Conservation (phyloP, 805 yeast species). For the Zygoascus ofunaensis region DNA sequence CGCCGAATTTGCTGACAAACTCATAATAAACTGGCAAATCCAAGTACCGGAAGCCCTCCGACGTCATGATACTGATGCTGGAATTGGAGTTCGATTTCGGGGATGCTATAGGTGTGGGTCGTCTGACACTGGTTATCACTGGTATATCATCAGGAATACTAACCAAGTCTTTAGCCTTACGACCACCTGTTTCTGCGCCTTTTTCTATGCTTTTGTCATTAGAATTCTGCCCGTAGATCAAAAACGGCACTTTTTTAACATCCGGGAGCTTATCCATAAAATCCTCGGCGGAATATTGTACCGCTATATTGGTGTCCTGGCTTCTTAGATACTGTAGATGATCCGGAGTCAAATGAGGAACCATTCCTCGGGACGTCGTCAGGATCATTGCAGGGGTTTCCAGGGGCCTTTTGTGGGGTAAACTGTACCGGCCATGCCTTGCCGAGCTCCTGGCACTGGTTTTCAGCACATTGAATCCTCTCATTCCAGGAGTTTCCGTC, state of each 20-base stretch:
- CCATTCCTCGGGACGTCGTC: constrained; percentile 33
- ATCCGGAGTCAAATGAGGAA: constrained; percentile 38
- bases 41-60: constrained; percentile 29
- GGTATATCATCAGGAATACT: constrained; percentile 24
- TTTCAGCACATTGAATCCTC: constrained; percentile 15
- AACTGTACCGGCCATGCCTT: constrained; percentile 19
- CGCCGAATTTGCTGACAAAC: constrained; percentile 18
- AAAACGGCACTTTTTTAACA: constrained; percentile 8
- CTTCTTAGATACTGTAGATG: constrained; percentile 13
- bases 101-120: constrained; percentile 26
- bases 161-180: constrained; percentile 14
- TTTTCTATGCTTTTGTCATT: no score
- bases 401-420: constrained; percentile 3
- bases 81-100: constrained; percentile 28
- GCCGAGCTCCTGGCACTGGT: constrained; percentile 16
- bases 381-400: constrained; percentile 28
- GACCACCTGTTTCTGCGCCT: neutral
- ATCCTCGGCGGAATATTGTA: constrained; percentile 30
- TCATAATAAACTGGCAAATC: constrained; percentile 18
- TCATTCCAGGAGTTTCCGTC: no score
- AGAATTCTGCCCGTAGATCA: constrained; percentile 7
- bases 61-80: constrained; percentile 27
- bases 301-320: constrained; percentile 13
- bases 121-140: constrained; percentile 22
- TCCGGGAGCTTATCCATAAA: constrained; percentile 26